Evolutionary conservation across 306 rosid species (phyloP), one percentile per base, ranked within the genome.

Genomic region (Mucuna pruriens): DNA sequence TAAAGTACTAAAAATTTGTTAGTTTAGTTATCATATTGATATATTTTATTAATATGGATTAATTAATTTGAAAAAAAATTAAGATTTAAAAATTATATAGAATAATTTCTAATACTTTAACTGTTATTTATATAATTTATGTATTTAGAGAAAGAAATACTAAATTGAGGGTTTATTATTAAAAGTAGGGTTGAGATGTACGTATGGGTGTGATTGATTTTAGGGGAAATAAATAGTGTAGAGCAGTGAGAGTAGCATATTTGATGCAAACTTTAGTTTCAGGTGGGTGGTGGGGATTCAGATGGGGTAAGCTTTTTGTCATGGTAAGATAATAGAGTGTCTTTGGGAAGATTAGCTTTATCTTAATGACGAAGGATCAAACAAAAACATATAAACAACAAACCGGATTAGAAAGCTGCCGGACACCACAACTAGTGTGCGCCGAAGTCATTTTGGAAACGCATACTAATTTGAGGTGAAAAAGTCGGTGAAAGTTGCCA

Each of bases 331-430:
- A 29, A 82, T 55, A 76, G 85, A 77, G 85, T 82, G 75, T 49
- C 9, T 9, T 82, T 29, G 51, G 82, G 71, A 66, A 84, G 86
- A 88, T 88, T 76, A 77, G 90, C 17, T 82, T 88, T 94, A 91
- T 87, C 98, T 94, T 94, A 94, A 87, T 86, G 77, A 85, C 89
- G 93, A 94, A 94, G 98, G 86, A 92, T 92, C 92, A 89, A 90
- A 84, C 91, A 61, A 76, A 82, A 79, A 63, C 49, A 57, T 16
- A 54, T 83, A 82, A 54, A 80, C 75, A 78, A 69, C 74, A 85
- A 77, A 81, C 25, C 6, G 72, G 82, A 74, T 70, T 77, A 55
- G 55, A 81, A 81, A 88, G 87, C n/a, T 80, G 48, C 55, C 76
- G 13, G 20, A 72, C 72, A 75, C 71, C 39, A 33, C 8, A 54